Evolutionary conservation across 192 early-diverging fungal species (phyloP).

Genomic region (Backusella psychrophila): DNA sequence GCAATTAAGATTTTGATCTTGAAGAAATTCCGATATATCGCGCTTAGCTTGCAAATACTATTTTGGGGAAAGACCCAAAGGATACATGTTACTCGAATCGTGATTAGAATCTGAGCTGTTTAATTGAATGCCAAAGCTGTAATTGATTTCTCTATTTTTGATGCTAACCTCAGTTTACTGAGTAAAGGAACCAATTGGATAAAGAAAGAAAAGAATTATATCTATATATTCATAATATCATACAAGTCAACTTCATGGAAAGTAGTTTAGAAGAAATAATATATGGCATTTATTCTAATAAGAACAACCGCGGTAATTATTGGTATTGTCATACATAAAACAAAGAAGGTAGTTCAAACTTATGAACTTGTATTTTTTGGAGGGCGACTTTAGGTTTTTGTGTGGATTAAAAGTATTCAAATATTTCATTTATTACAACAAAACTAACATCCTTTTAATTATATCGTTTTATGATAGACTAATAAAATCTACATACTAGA

Average conservation of each 20-base stretch:
- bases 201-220: background rate
- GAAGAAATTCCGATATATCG: background rate
- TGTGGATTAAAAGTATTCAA: background rate
- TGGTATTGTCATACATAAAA: background rate
- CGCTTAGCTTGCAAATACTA: background rate
- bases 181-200: background rate
- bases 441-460: background rate
- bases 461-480: background rate
- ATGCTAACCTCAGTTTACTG: background rate
- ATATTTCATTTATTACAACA: background rate
- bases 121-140: background rate
- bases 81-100: background rate
- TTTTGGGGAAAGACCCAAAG: background rate
- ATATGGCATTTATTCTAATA: background rate
- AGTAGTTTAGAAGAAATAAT: background rate
- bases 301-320: background rate
- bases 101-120: background rate
- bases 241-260: background rate
- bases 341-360: background rate
- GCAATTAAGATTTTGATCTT: background rate
- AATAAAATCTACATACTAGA: background rate
- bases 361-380: background rate
- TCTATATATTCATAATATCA: background rate
- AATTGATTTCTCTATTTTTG: constrained; percentile 1
- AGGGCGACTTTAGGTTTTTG: background rate